Base-by-base conservation (phyloP, 306 rosid species). In the Carpinus viminea region DNA sequence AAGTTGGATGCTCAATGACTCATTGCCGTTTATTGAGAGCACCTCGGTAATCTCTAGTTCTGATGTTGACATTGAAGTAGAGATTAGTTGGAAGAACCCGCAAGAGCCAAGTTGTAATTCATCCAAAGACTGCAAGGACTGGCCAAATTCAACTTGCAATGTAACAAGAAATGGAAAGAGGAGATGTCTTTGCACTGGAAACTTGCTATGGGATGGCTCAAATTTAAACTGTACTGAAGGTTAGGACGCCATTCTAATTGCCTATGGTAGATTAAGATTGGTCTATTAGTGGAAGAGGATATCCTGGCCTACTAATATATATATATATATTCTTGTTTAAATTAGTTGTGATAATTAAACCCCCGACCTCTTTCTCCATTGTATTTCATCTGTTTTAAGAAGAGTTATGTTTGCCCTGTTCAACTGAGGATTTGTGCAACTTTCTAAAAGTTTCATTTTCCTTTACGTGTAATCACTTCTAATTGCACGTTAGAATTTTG, bases 141-240 rank as follows among this genome's bases (percentile, higher is more conserved):
- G 85, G 88, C 54, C 70, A 1, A 47, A 84, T 65, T 90, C 91
- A 11, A 62, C 56, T 4, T 90, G 94, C 84, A 75, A 0, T 0
- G 8, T 11, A 51, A 1, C 76, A 26, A 2, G 0, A 1, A 76
- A 68, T 34, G 87, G 81, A 43, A 5, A 1, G 17, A 20, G 17
- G 5, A 86, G 84, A 54, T 88, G 90, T 72, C 72, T 21, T 34
- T 90, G 92, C 17, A 16, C 68, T 26, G 8, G 70, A 54, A 66
- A 77, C 12, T 83, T 79, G 21, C 0, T 0, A 0, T 87, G 94
- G 91, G 31, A 75, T 65, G 9, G 21, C 74, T 8, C 9, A 21
- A 71, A 2, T 51, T 60, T 79, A 21, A 66, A 1, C 4, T 88
- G 93, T 24, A 60, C 4, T 0, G 4, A 12, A 78, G 87, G 78